Conservation (phyloP, 2,329 filamentous ascomycete species). For the Cadophora gregata region DNA sequence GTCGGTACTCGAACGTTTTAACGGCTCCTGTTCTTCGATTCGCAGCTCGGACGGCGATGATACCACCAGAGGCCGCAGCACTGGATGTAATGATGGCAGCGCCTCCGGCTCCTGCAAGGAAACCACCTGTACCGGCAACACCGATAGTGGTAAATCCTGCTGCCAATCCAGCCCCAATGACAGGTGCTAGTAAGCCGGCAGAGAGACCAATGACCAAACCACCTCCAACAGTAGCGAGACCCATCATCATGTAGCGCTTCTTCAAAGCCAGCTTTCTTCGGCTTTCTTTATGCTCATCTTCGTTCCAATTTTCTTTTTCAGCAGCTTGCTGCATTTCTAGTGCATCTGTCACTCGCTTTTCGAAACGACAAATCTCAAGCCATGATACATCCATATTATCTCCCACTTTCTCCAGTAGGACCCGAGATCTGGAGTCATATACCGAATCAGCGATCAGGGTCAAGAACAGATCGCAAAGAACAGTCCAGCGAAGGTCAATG, state of each 20-base stretch:
- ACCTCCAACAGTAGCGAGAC: slow-evolving; percentile 92
- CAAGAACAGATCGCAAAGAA: slow-evolving; percentile 93
- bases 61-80: slow-evolving; percentile 83
- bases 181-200: slow-evolving; percentile 86
- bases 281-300: slow-evolving; percentile 89
- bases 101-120: slow-evolving; percentile 89
- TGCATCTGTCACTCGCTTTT: slow-evolving; percentile 95
- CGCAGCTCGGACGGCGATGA: slow-evolving; percentile 87
- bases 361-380: slow-evolving; percentile 95
- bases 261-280: slow-evolving; percentile 83
- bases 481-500: slow-evolving; percentile 95
- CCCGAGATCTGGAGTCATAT: slow-evolving; percentile 88
- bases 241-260: slow-evolving; percentile 91
- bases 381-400: slow-evolving; percentile 80
- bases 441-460: slow-evolving; percentile 94
- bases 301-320: slow-evolving; percentile 97
- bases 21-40: slow-evolving; percentile 87
- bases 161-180: slow-evolving; percentile 92
- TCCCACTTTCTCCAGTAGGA: slow-evolving; percentile 83
- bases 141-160: slow-evolving; percentile 96
- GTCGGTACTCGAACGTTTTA: slow-evolving; percentile 95
- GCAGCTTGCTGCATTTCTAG: slow-evolving; percentile 97
- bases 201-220: slow-evolving; percentile 94
- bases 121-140: slow-evolving; percentile 84
- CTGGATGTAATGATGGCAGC: slow-evolving; percentile 93